Evolutionary conservation across 139 green algal species (phyloP).

Genomic region (Picochlorum sp.): DNA sequence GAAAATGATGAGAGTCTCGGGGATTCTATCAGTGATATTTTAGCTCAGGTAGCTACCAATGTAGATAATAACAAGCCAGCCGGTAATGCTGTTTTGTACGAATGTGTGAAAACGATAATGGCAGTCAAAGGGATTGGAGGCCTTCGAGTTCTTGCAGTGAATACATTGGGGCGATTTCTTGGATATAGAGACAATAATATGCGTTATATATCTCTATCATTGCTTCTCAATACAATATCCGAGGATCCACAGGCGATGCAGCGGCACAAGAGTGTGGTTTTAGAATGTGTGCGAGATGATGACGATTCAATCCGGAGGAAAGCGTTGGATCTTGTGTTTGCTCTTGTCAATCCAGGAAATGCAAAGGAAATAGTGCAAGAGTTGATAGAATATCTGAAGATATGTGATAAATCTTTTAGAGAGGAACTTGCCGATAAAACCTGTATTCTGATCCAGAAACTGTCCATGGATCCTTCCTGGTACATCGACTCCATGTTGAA

Average conservation of each 20-base stretch:
- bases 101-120: constrained; percentile 92
- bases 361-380: constrained; percentile 72
- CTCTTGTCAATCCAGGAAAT: constrained; percentile 78
- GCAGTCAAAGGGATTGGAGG: constrained; percentile 81
- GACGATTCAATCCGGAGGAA: constrained; percentile 54
- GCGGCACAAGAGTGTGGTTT: constrained; percentile 87
- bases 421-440: constrained; percentile 81
- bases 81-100: constrained; percentile 93
- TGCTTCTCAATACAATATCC: constrained; percentile 71
- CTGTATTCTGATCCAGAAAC: constrained; percentile 76
- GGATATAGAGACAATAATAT: constrained; percentile 80
- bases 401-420: constrained; percentile 92
- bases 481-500: constrained; percentile 82
- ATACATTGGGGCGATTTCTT: constrained; percentile 90
- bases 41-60: constrained; percentile 86
- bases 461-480: constrained; percentile 81
- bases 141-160: constrained; percentile 92
- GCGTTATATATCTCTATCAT: constrained; percentile 95
- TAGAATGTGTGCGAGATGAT: constrained; percentile 91
- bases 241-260: constrained; percentile 90
- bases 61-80: constrained; percentile 76
- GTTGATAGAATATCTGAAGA: constrained; percentile 90
- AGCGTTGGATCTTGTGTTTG: constrained; percentile 93
- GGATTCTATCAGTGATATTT: constrained; percentile 93
- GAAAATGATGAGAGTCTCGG: constrained; percentile 71